These are phyloP conservation scores for Chaetomium strumarium DNA, from an alignment of 2,329 filamentous ascomycete species.

Conservation along the genomic window DNA sequence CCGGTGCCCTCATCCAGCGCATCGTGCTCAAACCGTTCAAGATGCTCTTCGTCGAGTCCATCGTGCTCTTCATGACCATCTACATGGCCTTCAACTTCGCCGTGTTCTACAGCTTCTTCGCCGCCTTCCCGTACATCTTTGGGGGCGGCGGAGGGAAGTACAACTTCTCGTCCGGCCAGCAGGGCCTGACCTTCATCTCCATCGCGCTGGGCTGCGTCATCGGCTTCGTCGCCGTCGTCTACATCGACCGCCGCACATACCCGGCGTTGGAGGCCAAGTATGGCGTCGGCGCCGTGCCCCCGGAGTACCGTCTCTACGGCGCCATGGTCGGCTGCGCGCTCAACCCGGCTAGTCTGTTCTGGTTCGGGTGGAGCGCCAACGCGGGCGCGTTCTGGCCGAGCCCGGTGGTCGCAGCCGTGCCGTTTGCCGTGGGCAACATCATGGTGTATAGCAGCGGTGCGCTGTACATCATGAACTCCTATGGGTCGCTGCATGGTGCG, in stretches of 20 bases:
- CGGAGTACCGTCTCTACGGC: conserved; percentile 9
- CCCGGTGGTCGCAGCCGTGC: conserved; percentile 8
- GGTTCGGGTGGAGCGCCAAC: conserved; percentile 13
- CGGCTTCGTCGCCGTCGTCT: conserved; percentile 3
- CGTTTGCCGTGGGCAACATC: conserved; percentile 11
- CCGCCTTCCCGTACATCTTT: conserved; percentile 27
- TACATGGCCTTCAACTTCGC: conserved; percentile 28
- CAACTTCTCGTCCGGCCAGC: conserved; percentile 18
- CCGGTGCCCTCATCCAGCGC: background rate
- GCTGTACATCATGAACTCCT: conserved; percentile 13
- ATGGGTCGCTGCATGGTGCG: conserved; percentile 6
- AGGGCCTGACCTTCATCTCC: conserved; percentile 12
- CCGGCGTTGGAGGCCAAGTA: conserved; percentile 3
- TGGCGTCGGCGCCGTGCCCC: conserved; percentile 4
- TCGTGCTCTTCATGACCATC: conserved; percentile 39
- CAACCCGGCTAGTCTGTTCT: conserved; percentile 11
- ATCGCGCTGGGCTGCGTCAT: conserved; percentile 13
- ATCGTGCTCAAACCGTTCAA: conserved; percentile 34
- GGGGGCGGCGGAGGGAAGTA: conserved; percentile 19
- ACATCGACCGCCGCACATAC: conserved; percentile 9
- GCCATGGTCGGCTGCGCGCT: conserved; percentile 12
- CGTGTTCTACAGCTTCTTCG: conserved; percentile 27
- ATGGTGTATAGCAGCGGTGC: conserved; percentile 7
- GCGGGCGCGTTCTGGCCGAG: conserved; percentile 1
- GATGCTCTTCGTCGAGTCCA: conserved; percentile 44